These are phyloP conservation scores for Monarda citriodora DNA, from an alignment of 305 asterid genomes.

Conservation along the genomic window DNA sequence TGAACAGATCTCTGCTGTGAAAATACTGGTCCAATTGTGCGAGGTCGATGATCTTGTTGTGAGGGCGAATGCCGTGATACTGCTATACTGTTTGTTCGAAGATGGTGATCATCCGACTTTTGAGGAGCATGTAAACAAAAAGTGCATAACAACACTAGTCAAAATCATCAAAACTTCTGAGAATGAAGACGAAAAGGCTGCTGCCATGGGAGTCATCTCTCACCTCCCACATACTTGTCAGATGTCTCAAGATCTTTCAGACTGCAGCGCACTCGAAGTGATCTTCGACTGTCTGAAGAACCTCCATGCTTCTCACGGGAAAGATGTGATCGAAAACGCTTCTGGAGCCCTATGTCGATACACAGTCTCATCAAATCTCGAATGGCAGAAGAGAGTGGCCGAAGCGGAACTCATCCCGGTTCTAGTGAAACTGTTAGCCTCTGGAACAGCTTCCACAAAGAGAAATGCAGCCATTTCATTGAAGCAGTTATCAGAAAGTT, in stretches of 20 bases:
- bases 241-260: slow-evolving; percentile 27
- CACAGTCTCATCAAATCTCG: slow-evolving; percentile 37
- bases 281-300: slow-evolving; percentile 36
- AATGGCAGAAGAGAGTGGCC: slow-evolving; percentile 39
- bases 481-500: slow-evolving; percentile 44
- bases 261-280: slow-evolving; percentile 36
- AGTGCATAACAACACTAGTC: slow-evolving; percentile 28
- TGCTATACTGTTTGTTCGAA: slow-evolving; percentile 31
- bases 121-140: slow-evolving; percentile 32
- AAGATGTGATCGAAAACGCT: slow-evolving; percentile 31
- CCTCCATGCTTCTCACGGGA: slow-evolving; percentile 21
- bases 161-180: slow-evolving; percentile 32
- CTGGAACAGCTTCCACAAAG: slow-evolving; percentile 29
- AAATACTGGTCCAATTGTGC: slow-evolving; percentile 46
- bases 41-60: slow-evolving; percentile 32
- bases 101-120: slow-evolving; percentile 39
- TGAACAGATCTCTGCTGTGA: slow-evolving; percentile 46
- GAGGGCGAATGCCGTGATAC: slow-evolving; percentile 43
- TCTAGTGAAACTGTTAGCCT: slow-evolving; percentile 32
- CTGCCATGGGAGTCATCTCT: slow-evolving; percentile 40
- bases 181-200: slow-evolving; percentile 34
- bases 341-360: slow-evolving; percentile 39
- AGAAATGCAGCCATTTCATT: slow-evolving; percentile 31
- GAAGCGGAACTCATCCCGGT: slow-evolving; percentile 33
- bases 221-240: slow-evolving; percentile 31